phyloP scores from a whole-genome alignment of 2,329 filamentous ascomycete species.

The Kalaharituber pfeilii region DNA sequence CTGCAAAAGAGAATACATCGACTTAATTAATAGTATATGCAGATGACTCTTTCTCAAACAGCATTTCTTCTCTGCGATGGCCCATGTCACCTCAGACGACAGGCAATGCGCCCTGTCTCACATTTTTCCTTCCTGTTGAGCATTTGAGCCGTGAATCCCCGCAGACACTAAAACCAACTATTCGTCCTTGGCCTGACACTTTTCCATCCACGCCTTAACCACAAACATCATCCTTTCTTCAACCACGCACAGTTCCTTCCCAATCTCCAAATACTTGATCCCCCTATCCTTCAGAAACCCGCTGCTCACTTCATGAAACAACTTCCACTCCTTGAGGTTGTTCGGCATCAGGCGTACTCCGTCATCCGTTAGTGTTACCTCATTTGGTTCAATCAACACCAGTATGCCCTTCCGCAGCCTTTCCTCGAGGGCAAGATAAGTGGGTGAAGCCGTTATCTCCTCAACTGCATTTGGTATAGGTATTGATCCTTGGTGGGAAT shows the following conservation, averaged over 20 bases:
- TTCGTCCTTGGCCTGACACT: neutral
- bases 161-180: too few species aligned
- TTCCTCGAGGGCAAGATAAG: neutral
- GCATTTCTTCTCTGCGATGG: too few species aligned
- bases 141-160: neutral
- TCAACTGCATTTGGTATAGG: neutral
- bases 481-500: neutral
- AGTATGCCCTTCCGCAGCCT: neutral
- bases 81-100: too few species aligned
- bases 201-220: neutral
- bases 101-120: neutral
- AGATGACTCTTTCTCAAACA: too few species aligned
- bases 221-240: constrained; percentile 14
- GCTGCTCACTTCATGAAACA: constrained; percentile 19
- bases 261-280: constrained; percentile 19
- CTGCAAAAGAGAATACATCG: too few species aligned
- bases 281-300: constrained; percentile 14
- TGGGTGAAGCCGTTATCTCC: neutral
- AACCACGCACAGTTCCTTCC: constrained; percentile 14
- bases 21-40: too few species aligned
- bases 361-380: constrained; percentile 24
- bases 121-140: neutral
- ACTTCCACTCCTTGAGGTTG: constrained; percentile 22
- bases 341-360: constrained; percentile 27
- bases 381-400: neutral